Conservation (phyloP, 768 basidiomycete species). For the Cubamyces sp. region DNA sequence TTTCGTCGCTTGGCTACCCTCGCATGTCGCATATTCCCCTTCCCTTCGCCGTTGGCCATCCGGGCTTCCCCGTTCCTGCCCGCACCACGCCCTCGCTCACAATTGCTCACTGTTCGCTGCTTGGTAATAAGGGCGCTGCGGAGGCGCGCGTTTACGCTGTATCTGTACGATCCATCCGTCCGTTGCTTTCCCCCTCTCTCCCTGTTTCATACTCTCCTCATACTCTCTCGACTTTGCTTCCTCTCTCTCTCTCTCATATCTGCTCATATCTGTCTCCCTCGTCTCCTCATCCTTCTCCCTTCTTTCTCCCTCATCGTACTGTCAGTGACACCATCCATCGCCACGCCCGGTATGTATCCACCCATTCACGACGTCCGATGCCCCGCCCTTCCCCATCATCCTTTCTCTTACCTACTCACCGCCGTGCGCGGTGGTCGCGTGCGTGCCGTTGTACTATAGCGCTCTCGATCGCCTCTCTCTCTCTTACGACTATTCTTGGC, state of each 20-base stretch:
- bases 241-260: conserved; percentile 2
- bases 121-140: background rate
- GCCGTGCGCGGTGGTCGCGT: background rate
- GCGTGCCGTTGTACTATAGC: conserved; percentile 18
- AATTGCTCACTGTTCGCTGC: background rate
- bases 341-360: background rate
- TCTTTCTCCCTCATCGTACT: conserved; percentile 2
- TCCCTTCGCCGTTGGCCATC: background rate
- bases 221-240: background rate
- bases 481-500: background rate
- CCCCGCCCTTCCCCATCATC: background rate
- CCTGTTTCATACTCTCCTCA: conserved; percentile 10
- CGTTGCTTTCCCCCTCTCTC: conserved; percentile 3
- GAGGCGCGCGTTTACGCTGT: conserved; percentile 13
- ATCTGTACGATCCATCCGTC: conserved; percentile 12
- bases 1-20: conserved; percentile 18
- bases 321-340: background rate
- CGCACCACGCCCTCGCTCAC: background rate
- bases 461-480: background rate
- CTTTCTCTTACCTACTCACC: background rate
- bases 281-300: background rate
- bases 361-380: background rate
- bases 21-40: conserved; percentile 21
- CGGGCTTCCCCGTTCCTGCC: background rate
- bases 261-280: background rate